Evolutionary conservation across 2,329 filamentous ascomycete genomes (phyloP).

Genomic region (Alternaria atra): DNA sequence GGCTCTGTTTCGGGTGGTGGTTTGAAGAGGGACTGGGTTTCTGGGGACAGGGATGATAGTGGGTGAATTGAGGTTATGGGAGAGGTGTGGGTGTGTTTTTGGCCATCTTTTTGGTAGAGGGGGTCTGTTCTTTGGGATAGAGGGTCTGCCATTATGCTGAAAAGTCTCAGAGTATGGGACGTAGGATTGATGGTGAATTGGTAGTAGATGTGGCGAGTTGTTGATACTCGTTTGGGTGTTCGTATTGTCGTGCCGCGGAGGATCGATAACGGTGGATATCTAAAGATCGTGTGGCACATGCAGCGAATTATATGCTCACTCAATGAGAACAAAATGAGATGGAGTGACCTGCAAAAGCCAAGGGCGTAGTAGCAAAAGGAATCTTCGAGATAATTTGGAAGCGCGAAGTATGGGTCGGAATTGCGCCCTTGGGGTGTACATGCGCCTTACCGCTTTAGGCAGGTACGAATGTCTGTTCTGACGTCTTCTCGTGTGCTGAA

Average conservation of each 20-base stretch:
- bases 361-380: background rate
- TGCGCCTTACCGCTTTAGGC: conserved; percentile 8
- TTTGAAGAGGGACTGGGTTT: conserved; percentile 68
- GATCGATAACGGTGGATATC: background rate
- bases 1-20: conserved; percentile 57
- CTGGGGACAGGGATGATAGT: conserved; percentile 60
- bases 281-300: background rate
- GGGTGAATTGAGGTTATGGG: conserved; percentile 59
- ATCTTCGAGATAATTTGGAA: background rate
- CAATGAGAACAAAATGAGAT: rapidly evolving
- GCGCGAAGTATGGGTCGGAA: background rate
- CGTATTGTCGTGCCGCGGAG: background rate
- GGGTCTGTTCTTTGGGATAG: conserved; percentile 30
- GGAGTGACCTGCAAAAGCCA: background rate
- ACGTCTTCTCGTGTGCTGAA: background rate
- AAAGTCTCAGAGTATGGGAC: background rate
- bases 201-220: background rate
- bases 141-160: background rate
- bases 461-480: background rate
- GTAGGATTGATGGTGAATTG: background rate
- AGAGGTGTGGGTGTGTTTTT: conserved; percentile 56
- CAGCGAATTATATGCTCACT: background rate
- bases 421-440: conserved; percentile 8
- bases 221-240: background rate
- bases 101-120: conserved; percentile 53